phyloP scores from a whole-genome alignment of 352 stramenopile genomes.

The Phytophthora sansomeana region DNA sequence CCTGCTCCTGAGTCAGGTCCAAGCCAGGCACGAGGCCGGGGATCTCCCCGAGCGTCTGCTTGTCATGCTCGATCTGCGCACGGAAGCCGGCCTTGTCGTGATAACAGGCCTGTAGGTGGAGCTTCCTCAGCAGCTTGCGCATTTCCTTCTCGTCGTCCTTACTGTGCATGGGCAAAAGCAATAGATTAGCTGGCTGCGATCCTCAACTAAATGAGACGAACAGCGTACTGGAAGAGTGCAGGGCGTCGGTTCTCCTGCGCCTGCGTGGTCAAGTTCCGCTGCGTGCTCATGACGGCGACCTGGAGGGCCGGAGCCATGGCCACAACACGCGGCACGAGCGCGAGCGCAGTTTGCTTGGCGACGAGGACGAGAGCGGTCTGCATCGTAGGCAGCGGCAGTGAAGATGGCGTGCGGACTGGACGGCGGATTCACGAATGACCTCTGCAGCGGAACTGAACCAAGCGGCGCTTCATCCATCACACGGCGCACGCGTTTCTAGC shows the following conservation, averaged over 20 bases:
- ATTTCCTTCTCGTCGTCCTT: conserved; percentile 88
- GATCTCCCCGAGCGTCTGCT: conserved; percentile 70
- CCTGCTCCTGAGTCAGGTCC: conserved; percentile 64
- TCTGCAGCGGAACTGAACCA: conserved; percentile 7
- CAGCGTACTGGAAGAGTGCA: conserved; percentile 32
- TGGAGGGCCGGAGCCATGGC: conserved; percentile 32
- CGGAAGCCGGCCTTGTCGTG: conserved; percentile 59
- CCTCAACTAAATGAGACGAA: neutral
- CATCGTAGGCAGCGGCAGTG: conserved; percentile 27
- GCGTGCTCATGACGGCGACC: conserved; percentile 33
- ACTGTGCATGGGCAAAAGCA: conserved; percentile 34
- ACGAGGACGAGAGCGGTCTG: conserved; percentile 37
- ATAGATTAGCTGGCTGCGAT: conserved; percentile 9
- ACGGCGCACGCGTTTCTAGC: conserved; percentile 30
- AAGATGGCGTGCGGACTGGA: conserved; percentile 20
- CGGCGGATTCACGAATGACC: conserved; percentile 33
- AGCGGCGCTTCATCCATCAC: conserved; percentile 10
- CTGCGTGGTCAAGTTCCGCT: conserved; percentile 28
- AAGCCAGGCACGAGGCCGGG: conserved; percentile 60
- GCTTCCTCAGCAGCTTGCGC: conserved; percentile 82
- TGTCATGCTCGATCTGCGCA: conserved; percentile 70
- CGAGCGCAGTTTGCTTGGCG: conserved; percentile 34
- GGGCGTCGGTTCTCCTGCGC: conserved; percentile 38
- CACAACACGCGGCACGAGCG: conserved; percentile 21
- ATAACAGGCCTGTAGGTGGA: conserved; percentile 76